phyloP scores from a whole-genome alignment of 352 stramenopile genomes.

The Aphanomyces stellatus region DNA sequence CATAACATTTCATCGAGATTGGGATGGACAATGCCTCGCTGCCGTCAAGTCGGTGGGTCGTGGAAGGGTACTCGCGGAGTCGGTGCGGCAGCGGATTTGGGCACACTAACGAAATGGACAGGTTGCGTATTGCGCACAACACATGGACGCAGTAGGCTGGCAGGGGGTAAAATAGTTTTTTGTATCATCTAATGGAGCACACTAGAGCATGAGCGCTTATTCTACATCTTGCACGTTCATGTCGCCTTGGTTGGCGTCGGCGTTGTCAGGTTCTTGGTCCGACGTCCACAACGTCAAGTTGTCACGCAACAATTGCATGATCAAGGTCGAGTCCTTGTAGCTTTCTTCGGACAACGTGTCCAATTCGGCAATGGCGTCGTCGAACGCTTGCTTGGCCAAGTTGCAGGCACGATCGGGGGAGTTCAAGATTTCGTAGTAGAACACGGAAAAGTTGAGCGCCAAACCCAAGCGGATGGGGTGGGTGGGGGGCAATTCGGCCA shows the following conservation, averaged over 20 bases:
- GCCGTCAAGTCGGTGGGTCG: too few species aligned
- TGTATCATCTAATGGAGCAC: conserved; percentile 15
- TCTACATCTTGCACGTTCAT: conserved; percentile 81
- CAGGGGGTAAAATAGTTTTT: conserved; percentile 12
- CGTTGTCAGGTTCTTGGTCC: conserved; percentile 88
- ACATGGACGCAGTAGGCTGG: too few species aligned
- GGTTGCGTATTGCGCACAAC: too few species aligned
- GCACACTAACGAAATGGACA: too few species aligned
- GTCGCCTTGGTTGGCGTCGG: conserved; percentile 85
- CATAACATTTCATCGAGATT: neutral
- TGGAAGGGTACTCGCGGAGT: too few species aligned
- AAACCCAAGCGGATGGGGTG: conserved; percentile 98
- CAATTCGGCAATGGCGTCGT: conserved; percentile 98
- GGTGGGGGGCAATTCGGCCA: conserved; percentile 94
- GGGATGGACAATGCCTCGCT: too few species aligned
- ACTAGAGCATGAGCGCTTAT: conserved; percentile 30
- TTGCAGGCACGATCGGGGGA: conserved; percentile 90
- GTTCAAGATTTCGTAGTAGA: conserved; percentile 99
- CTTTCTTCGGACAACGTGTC: conserved; percentile 98
- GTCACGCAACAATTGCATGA: conserved; percentile 99
- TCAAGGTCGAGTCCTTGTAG: conserved; percentile 99
- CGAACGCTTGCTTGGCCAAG: conserved; percentile 96
- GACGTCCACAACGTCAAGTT: conserved; percentile 99
- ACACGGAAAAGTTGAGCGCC: conserved; percentile 98
- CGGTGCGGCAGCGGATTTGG: too few species aligned